Evolutionary conservation across 768 basidiomycete genomes (phyloP), one percentile per base, ranked within the genome.

Genomic region (Phanerodontia chrysosporium): DNA sequence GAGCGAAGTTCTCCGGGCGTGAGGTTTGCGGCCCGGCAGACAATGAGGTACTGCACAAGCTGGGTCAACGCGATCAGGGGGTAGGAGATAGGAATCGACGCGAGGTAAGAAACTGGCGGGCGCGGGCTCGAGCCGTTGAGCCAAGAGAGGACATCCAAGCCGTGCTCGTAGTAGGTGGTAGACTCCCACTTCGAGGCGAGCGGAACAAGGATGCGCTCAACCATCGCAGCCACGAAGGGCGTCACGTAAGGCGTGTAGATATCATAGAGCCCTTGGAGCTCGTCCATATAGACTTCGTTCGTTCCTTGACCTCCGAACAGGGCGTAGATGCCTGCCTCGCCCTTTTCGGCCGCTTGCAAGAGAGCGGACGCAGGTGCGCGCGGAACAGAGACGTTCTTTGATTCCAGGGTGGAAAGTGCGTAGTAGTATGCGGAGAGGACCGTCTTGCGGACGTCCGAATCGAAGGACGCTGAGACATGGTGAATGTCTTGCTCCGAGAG

Each of bases 281-380:
- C 97, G 71, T 96, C 92, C 72, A 98, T 94, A 77, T 98, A 99
- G 60, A 96, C 90, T 70, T 98, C 97, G 74, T 98, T 98, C 59
- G 90, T 92, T 58, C 97, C 97, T 74, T 99, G 97, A 14, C 97
- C 97, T 53, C 96, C 96, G 70, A 99, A 99, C 42, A 99, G 78
- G 53, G 93, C 96, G 74, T 90, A 98, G 66, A 98, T 76, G 49
- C 82, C 89, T 55, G 84, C 87, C 45, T 86, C 81, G 48, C 83
- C 82, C n/a, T 78, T 70, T 48, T 74, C 67, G 32, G 84, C 83
- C 39, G 87, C 86, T 12, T 77, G 72, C 58, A 95, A 74, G 24
- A 95, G 83, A 12, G 90, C 87, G 27, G 90, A 86, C 49, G 81
- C 60, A 12, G 87, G 82, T 30, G 82, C 75, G 29, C 75, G 73